Conservation (phyloP, 164 flowering plant genomes). For the Aristolochia californica region DNA sequence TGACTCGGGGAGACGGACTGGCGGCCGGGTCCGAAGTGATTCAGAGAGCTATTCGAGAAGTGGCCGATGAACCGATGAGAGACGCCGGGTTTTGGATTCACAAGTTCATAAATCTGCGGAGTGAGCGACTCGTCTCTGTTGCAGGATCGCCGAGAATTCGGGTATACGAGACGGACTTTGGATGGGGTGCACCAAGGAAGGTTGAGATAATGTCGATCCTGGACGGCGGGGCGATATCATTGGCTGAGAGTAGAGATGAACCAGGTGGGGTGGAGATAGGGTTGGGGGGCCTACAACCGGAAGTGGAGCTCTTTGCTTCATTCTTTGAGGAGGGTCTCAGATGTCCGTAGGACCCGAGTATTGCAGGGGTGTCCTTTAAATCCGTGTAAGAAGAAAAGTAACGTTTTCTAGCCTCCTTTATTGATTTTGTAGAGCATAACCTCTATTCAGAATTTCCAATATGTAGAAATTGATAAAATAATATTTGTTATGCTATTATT, state of each 20-base stretch:
- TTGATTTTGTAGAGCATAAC: too few relatives aligned
- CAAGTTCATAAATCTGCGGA: not conserved
- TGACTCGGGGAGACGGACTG: conserved; percentile 21
- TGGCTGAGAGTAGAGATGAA: conserved; percentile 10
- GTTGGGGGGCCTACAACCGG: not conserved
- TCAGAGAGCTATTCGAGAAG: conserved; percentile 9
- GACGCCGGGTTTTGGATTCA: not conserved
- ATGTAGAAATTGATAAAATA: too few relatives aligned
- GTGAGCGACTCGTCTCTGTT: not conserved
- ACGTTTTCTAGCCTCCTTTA: too few relatives aligned
- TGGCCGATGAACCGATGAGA: conserved; percentile 1
- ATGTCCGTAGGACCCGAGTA: too few relatives aligned
- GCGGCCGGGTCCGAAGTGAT: conserved; percentile 15
- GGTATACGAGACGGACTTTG: conserved; percentile 8
- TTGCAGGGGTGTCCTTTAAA: too few relatives aligned
- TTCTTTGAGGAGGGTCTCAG: conserved; percentile 3
- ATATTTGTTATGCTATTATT: too few relatives aligned
- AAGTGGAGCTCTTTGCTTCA: conserved; percentile 4
- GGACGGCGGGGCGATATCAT: conserved; percentile 2
- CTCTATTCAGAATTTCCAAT: too few relatives aligned
- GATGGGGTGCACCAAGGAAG: conserved; percentile 8
- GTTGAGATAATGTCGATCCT: conserved; percentile 8
- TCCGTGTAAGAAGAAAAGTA: too few relatives aligned
- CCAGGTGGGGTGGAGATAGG: conserved; percentile 9
- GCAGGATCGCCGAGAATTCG: conserved; percentile 8